A percentile compares a stretch with the other conserved stretches of the same genome.
phyloP scores from a whole-genome alignment of 371 early-diverging fungal genomes.

The Mortierella sp. region DNA sequence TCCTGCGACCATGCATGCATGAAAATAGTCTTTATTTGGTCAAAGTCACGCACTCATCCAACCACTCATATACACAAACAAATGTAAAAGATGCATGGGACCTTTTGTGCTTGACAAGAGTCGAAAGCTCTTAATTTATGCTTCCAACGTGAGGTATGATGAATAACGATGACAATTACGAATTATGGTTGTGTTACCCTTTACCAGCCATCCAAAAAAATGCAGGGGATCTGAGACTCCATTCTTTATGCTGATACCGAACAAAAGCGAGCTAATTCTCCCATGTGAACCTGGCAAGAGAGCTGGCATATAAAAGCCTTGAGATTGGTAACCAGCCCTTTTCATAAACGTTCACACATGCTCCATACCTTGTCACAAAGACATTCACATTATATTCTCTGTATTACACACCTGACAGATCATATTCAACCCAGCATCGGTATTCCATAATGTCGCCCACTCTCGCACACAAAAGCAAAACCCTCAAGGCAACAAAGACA shows the following conservation, averaged over 20 bases:
- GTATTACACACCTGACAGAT: too few species aligned
- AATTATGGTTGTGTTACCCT: background rate
- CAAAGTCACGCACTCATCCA: background rate
- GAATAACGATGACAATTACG: too few species aligned
- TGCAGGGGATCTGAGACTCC: background rate
- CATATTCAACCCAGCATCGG: background rate
- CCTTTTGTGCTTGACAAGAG: background rate
- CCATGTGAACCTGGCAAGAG: background rate
- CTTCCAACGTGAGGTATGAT: background rate
- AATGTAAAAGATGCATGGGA: background rate
- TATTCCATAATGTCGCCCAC: constrained; percentile 23
- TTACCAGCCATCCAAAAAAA: background rate
- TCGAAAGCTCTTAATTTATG: background rate
- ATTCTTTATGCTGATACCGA: background rate
- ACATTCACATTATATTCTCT: background rate
- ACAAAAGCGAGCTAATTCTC: background rate
- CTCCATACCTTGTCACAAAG: background rate
- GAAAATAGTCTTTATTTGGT: background rate
- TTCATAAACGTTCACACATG: background rate
- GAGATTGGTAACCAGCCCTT: too few species aligned
- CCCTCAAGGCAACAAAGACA: constrained; percentile 23
- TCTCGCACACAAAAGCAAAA: constrained; percentile 19
- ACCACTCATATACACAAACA: background rate
- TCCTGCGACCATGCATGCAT: background rate
- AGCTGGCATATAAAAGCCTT: background rate